Percentiles rank a stretch among this genome's conserved stretches.
These are phyloP conservation scores for Candida pini DNA, from an alignment of 805 yeast species.

Conservation along the genomic window DNA sequence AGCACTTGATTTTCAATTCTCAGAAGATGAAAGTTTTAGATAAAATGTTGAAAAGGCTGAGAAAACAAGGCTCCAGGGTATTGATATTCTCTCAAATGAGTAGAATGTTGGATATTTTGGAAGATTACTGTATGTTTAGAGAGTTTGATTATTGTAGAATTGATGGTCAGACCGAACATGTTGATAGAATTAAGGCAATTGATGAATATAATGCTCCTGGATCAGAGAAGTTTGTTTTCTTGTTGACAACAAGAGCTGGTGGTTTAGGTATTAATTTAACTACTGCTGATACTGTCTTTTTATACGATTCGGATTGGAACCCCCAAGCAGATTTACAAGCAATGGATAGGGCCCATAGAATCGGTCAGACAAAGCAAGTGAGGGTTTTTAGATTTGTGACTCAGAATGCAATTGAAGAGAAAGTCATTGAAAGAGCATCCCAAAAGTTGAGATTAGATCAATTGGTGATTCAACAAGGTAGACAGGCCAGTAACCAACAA, in stretches of 20 bases:
- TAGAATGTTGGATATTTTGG: slow-evolving; percentile 80
- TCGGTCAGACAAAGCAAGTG: slow-evolving; percentile 95
- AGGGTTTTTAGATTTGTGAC: slow-evolving; percentile 86
- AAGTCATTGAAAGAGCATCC: slow-evolving; percentile 84
- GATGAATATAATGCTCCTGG: slow-evolving; percentile 85
- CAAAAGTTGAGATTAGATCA: slow-evolving; percentile 91
- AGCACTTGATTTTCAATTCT: slow-evolving; percentile 82
- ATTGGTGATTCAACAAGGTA: slow-evolving; percentile 91
- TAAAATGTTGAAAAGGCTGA: slow-evolving; percentile 66
- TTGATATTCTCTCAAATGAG: slow-evolving; percentile 93
- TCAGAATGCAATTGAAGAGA: slow-evolving; percentile 80
- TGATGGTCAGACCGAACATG: slow-evolving; percentile 91
- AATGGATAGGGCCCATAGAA: slow-evolving; percentile 97
- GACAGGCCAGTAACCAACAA: slow-evolving; percentile 57
- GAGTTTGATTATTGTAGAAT: slow-evolving; percentile 85
- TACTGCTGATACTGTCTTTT: slow-evolving; percentile 82
- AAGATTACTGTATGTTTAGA: slow-evolving; percentile 84
- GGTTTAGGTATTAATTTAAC: slow-evolving; percentile 93
- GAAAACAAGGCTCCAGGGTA: slow-evolving; percentile 79
- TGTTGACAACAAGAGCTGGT: slow-evolving; percentile 93
- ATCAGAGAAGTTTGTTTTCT: slow-evolving; percentile 75
- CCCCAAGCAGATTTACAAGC: slow-evolving; percentile 98
- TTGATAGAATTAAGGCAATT: slow-evolving; percentile 85
- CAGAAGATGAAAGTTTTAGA: slow-evolving; percentile 90
- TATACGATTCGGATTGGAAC: slow-evolving; percentile 95